These are phyloP conservation scores for Diplodia mutila DNA, from an alignment of 2,329 filamentous ascomycete species.

Conservation along the genomic window DNA sequence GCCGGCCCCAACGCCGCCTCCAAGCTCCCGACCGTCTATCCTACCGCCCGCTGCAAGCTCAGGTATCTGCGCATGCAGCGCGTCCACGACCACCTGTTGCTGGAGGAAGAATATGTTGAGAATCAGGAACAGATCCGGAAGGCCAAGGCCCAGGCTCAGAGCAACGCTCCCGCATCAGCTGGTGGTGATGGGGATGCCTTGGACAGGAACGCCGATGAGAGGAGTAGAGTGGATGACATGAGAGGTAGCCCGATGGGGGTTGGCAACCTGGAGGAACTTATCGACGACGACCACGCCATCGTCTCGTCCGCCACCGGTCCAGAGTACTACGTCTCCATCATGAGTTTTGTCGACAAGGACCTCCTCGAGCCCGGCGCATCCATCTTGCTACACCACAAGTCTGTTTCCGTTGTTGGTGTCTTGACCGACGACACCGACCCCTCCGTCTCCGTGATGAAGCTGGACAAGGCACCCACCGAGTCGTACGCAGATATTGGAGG, in stretches of 20 bases:
- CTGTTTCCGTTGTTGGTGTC: constrained; percentile 95
- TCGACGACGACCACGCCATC: constrained; percentile 98
- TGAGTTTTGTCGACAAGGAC: constrained; percentile 99
- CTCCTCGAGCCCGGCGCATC: constrained; percentile 94
- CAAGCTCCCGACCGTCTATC: constrained; percentile 92
- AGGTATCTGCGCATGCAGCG: constrained; percentile 97
- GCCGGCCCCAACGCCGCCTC: constrained; percentile 91
- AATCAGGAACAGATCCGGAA: constrained; percentile 97
- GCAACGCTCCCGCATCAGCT: constrained; percentile 61
- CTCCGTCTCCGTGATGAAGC: constrained; percentile 96
- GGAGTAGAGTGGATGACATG: constrained; percentile 96
- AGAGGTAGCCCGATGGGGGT: constrained; percentile 98
- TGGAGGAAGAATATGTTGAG: constrained; percentile 98
- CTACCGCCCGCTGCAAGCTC: constrained; percentile 96
- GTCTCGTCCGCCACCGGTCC: constrained; percentile 96
- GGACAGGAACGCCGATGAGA: constrained; percentile 92
- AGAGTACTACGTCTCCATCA: constrained; percentile 99
- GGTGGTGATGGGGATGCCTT: constrained; percentile 73
- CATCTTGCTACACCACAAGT: constrained; percentile 95
- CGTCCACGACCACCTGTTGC: constrained; percentile 93
- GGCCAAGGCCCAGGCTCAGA: constrained; percentile 73
- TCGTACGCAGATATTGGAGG: constrained; percentile 99
- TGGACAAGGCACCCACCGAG: constrained; percentile 97
- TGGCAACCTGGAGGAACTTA: constrained; percentile 96
- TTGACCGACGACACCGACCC: constrained; percentile 96